phyloP scores from a whole-genome alignment of 1,284 basidiomycete species.

The Tylopilus orsonianus region DNA sequence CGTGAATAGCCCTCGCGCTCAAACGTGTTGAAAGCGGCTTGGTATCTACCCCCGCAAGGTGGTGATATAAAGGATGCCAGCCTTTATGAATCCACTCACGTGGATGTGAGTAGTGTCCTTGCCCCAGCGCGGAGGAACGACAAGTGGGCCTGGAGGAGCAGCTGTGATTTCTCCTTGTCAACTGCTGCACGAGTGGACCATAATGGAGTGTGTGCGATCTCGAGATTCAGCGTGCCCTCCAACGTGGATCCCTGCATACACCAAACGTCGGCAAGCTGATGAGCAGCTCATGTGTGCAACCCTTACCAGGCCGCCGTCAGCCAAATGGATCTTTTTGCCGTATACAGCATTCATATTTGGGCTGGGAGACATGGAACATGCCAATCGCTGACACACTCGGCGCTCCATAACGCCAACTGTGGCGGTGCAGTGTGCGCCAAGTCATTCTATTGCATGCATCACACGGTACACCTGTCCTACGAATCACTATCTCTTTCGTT shows the following conservation, averaged over 20 bases:
- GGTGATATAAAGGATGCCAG: not conserved
- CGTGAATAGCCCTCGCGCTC: slow-evolving; percentile 49
- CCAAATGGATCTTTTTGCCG: slow-evolving; percentile 35
- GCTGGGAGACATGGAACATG: not conserved
- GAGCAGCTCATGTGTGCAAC: not conserved
- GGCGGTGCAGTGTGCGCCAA: slow-evolving; percentile 10
- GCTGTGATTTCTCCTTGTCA: slow-evolving; percentile 44
- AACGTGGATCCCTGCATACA: slow-evolving; percentile 67
- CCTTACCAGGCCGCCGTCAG: slow-evolving; percentile 62
- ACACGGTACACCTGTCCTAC: slow-evolving; percentile 19
- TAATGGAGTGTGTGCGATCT: slow-evolving; percentile 55
- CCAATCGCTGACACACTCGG: too few relatives aligned
- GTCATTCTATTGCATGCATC: slow-evolving; percentile 12
- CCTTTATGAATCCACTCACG: slow-evolving; percentile 42
- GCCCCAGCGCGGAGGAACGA: slow-evolving; percentile 62
- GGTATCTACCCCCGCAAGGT: slow-evolving; percentile 49
- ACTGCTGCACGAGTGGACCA: slow-evolving; percentile 68
- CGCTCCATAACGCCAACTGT: slow-evolving; percentile 6
- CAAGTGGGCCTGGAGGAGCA: slow-evolving; percentile 57
- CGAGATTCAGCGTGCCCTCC: slow-evolving; percentile 52
- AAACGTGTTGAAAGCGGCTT: slow-evolving; percentile 59
- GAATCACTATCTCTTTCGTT: slow-evolving; percentile 20
- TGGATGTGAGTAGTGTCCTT: slow-evolving; percentile 58
- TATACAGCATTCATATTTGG: slow-evolving; percentile 17
- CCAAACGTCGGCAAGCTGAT: too few relatives aligned